phyloP scores from a whole-genome alignment of 2,329 filamentous ascomycete genomes.

The Arthroderma sp. region DNA sequence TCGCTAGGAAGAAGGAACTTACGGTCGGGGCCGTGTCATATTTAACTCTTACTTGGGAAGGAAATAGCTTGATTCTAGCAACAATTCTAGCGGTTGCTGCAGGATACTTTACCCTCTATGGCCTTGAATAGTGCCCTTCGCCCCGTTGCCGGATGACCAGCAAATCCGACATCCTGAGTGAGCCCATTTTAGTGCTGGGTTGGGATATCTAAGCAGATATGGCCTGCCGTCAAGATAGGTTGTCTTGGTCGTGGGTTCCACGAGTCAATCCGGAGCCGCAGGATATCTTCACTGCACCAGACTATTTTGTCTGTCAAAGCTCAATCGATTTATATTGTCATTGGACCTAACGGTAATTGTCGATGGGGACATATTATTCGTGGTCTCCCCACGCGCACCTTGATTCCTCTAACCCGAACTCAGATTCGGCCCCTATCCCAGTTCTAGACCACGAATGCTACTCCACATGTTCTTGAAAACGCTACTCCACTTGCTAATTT shows the following conservation, averaged over 20 bases:
- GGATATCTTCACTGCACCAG: neutral
- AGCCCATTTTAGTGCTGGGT: neutral
- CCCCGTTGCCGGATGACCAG: neutral
- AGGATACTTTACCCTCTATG: conserved; percentile 30
- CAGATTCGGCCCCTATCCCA: neutral
- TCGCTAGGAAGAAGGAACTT: conserved; percentile 48
- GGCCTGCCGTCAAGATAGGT: too few species aligned
- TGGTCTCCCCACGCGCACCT: neutral
- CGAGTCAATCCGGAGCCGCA: too few species aligned
- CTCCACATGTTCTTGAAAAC: neutral
- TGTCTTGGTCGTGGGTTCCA: too few species aligned
- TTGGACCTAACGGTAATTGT: neutral
- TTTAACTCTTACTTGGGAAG: conserved; percentile 39
- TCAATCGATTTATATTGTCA: neutral
- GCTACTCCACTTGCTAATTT: neutral
- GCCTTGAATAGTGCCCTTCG: neutral
- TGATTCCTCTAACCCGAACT: neutral
- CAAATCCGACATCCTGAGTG: neutral
- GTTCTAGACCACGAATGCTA: neutral
- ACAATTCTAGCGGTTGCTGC: conserved; percentile 29
- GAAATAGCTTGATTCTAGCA: conserved; percentile 32
- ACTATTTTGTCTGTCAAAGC: neutral
- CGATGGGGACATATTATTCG: neutral
- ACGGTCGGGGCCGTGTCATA: conserved; percentile 48
- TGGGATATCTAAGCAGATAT: too few species aligned